A percentile compares a stretch with the other conserved stretches of the same genome.
phyloP scores from a whole-genome alignment of 179 eudicot genomes.

The Gypsophila paniculata region DNA sequence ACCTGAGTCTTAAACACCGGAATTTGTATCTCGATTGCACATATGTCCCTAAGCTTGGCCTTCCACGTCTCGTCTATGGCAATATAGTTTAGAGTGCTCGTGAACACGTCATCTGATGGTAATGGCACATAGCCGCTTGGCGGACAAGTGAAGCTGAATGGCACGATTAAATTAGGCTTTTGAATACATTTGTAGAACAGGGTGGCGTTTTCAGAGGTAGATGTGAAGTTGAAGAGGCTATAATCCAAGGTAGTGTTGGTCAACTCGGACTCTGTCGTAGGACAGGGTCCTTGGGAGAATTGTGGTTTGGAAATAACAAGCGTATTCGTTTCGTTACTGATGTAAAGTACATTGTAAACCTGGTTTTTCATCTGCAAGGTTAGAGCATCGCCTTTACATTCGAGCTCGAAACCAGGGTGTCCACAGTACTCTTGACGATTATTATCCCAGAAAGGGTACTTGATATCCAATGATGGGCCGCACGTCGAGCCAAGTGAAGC shows the following conservation, averaged over 20 bases:
- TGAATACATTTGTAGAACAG: slow-evolving; percentile 19
- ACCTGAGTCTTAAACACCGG: slow-evolving; percentile 6
- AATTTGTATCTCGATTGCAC: slow-evolving; percentile 3
- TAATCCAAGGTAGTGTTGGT: slow-evolving; percentile 16
- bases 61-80: slow-evolving; percentile 7
- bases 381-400: slow-evolving; percentile 15
- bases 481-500: slow-evolving; percentile 1
- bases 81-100: slow-evolving; percentile 3
- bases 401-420: slow-evolving; percentile 27
- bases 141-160: slow-evolving; percentile 20
- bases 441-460: slow-evolving; percentile 39
- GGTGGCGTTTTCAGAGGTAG: slow-evolving; percentile 17
- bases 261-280: not conserved
- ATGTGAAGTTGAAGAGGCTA: slow-evolving; percentile 1
- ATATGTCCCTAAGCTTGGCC: not conserved
- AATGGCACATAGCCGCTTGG: not conserved
- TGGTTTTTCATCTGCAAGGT: slow-evolving; percentile 14
- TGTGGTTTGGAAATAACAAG: slow-evolving; percentile 1
- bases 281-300: slow-evolving; percentile 14
- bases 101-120: not conserved
- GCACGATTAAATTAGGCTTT: not conserved
- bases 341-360: slow-evolving; percentile 12
- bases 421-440: slow-evolving; percentile 27
- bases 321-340: not conserved
- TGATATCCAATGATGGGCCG: slow-evolving; percentile 9